Percentiles rank a stretch among this genome's conserved stretches.
phyloP scores from a whole-genome alignment of 148 eudicot genomes.

The Spergularia bocconei region DNA sequence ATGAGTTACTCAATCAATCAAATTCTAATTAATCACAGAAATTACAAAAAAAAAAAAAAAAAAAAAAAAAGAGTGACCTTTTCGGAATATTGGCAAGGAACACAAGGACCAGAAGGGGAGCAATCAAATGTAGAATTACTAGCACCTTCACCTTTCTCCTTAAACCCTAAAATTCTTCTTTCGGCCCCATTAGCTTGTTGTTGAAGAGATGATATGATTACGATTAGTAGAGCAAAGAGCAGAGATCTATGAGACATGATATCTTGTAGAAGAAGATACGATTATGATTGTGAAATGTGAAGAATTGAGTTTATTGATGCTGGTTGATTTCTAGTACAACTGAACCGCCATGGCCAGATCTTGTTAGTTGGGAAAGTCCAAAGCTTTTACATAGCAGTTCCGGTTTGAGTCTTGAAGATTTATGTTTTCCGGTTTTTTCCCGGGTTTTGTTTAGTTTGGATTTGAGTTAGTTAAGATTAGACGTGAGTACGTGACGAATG shows the following conservation, averaged over 20 bases:
- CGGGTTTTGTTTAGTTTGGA: background rate
- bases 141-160: constrained; percentile 53
- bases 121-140: constrained; percentile 77
- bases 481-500: too few species aligned
- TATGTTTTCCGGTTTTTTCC: too few species aligned
- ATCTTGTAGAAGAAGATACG: background rate
- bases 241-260: constrained; percentile 16
- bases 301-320: background rate
- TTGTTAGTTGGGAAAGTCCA: background rate
- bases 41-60: background rate
- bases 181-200: constrained; percentile 11
- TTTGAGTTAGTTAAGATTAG: too few species aligned
- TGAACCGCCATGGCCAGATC: background rate
- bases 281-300: background rate
- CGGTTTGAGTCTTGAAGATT: background rate
- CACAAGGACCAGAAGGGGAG: constrained; percentile 89
- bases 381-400: background rate
- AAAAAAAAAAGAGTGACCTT: constrained; percentile 42
- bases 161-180: constrained; percentile 42
- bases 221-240: constrained; percentile 11
- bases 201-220: constrained; percentile 10
- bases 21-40: background rate
- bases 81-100: constrained; percentile 73
- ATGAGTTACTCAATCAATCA: background rate
- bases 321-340: background rate